Percentiles rank a stretch among this genome's conserved stretches.
These are phyloP conservation scores for Neonectria hederae DNA, from an alignment of 2,329 filamentous ascomycete genomes.

Conservation along the genomic window DNA sequence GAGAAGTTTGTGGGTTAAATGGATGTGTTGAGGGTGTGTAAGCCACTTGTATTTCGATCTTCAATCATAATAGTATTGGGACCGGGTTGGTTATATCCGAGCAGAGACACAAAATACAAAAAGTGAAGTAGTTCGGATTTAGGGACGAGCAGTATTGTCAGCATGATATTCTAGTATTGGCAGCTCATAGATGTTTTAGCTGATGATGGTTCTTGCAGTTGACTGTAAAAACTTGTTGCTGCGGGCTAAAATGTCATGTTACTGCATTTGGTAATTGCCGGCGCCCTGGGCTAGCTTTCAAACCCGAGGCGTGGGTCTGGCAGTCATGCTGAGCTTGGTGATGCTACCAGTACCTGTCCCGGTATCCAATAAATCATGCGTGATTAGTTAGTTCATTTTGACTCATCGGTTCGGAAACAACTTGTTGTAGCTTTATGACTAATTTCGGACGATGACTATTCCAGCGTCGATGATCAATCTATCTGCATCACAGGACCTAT, in stretches of 20 bases:
- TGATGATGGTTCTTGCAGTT: neutral
- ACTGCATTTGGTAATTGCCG: conserved; percentile 2
- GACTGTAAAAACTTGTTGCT: no score
- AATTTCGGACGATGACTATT: no score
- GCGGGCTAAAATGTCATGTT: neutral
- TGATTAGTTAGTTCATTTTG: neutral
- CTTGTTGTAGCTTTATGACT: neutral
- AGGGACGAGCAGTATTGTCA: no score
- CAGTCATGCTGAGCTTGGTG: neutral
- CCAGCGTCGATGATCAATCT: neutral
- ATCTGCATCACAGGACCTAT: neutral
- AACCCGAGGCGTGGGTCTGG: neutral
- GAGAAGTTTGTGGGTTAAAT: conserved; percentile 9
- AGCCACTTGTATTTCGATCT: no score
- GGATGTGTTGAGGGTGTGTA: neutral
- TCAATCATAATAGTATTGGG: no score
- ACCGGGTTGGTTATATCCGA: no score
- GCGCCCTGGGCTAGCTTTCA: neutral
- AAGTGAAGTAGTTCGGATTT: no score
- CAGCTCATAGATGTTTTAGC: neutral
- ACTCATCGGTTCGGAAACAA: neutral
- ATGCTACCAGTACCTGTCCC: neutral
- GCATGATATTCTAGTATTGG: no score
- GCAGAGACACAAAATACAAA: no score
- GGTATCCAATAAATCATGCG: neutral